Base-by-base conservation (phyloP, 2,329 filamentous ascomycete species). In the Monascus ruber region DNA sequence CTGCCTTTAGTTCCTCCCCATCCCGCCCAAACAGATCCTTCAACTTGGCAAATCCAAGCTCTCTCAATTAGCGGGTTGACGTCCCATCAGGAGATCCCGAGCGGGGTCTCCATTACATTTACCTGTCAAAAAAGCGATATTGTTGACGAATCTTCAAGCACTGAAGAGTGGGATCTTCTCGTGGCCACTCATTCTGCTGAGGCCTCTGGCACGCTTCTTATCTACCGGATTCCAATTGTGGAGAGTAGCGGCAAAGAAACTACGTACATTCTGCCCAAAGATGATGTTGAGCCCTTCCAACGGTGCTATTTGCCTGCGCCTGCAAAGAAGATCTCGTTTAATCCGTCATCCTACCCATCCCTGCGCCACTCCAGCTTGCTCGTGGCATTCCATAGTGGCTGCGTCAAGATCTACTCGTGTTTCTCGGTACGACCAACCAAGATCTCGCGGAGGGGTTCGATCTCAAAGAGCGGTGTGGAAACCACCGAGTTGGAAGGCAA, bases 371-470 rank as follows among this genome's bases (percentile, higher is more conserved):
- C 71, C 0, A 69, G 71, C 34, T 54, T 80, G 7, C 62, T 81
- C 6, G 60, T 80, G 5, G 64, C 69, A 1, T 74, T 78, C 40
- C 54, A 65, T 1, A 65, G 62, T n/a, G 75, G 76, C 5, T 66
- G 63, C 33, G 71, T 76, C 26, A 74, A 76, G 38, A 62, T 80
- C 9, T 77, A 75, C 49, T 72, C 77, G 38, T 71, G 70, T 25
- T 68, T 76, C 27, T 61, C 69, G 10, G 52, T 46, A 24, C 59
- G 53, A 33, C 40, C 45, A 10, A 47, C 47, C 5, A 59, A 49
- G 35, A 35, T 51, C 10, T 42, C 45, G 5, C 50, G 57, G 5
- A 54, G 58, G 17, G 48, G 53, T 4, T 56, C 57, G 8, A 48
- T 46, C 4, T 48, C 58, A 9, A 53, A 53, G 26, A 55, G 49